Evolutionary conservation across 2,329 filamentous ascomycete genomes (phyloP).

Genomic region (Mycosphaerella sp.): DNA sequence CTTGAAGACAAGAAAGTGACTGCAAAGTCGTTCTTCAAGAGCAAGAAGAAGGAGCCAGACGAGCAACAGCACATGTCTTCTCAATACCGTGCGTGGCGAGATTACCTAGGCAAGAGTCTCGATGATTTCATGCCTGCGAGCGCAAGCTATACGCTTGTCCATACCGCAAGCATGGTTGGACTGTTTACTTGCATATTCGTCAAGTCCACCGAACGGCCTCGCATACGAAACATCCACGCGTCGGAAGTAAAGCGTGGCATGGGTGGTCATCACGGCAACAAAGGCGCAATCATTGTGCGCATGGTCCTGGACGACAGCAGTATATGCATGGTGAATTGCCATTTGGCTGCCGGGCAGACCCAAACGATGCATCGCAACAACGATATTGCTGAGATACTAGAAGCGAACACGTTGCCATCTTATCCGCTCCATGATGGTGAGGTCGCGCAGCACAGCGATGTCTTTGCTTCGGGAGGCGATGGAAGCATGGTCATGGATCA

Average conservation of each 20-base stretch:
- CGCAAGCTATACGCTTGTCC: slow-evolving; percentile 75
- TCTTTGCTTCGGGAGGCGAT: slow-evolving; percentile 85
- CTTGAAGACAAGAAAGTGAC: slow-evolving; percentile 96
- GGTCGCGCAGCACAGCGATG: slow-evolving; percentile 59
- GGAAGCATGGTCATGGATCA: slow-evolving; percentile 93
- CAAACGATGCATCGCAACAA: slow-evolving; percentile 88
- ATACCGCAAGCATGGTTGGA: slow-evolving; percentile 84
- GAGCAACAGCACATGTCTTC: slow-evolving; percentile 90
- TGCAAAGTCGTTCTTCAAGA: slow-evolving; percentile 82
- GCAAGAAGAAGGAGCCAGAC: slow-evolving; percentile 74
- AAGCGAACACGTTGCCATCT: slow-evolving; percentile 64
- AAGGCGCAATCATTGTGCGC: slow-evolving; percentile 86
- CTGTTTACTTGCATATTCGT: slow-evolving; percentile 96
- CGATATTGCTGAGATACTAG: slow-evolving; percentile 83
- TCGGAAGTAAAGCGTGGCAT: slow-evolving; percentile 92
- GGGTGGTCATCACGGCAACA: slow-evolving; percentile 93
- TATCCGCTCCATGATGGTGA: slow-evolving; percentile 44
- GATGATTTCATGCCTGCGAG: slow-evolving; percentile 75
- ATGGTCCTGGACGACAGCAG: slow-evolving; percentile 92
- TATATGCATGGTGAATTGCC: slow-evolving; percentile 93
- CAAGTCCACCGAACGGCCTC: slow-evolving; percentile 66
- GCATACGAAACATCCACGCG: slow-evolving; percentile 69
- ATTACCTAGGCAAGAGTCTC: slow-evolving; percentile 74
- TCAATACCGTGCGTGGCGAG: slow-evolving; percentile 93
- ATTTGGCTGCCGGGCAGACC: slow-evolving; percentile 87